These are phyloP conservation scores for Talaromyces liani DNA, from an alignment of 495 filamentous ascomycete genomes.

Conservation along the genomic window DNA sequence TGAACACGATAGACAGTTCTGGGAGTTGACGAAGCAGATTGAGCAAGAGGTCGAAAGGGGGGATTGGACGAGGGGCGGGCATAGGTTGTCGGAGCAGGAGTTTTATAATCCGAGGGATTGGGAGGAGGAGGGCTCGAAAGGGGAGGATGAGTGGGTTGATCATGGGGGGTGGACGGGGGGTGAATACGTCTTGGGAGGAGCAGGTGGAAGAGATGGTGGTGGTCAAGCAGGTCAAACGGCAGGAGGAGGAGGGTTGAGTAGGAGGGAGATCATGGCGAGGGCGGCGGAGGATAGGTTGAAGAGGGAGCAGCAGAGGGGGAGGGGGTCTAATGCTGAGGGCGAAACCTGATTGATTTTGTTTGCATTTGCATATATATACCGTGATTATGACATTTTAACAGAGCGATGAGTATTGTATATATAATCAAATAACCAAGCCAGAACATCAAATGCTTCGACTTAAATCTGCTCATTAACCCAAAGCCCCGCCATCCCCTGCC, in stretches of 20 bases:
- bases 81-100: constrained; percentile 54
- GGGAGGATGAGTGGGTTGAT: constrained; percentile 53
- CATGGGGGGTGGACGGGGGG: constrained; percentile 84
- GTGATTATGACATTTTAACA: not conserved
- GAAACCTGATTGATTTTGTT: not conserved
- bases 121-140: constrained; percentile 21
- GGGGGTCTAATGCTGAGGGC: constrained; percentile 19
- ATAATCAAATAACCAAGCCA: not conserved
- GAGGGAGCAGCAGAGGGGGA: constrained; percentile 39
- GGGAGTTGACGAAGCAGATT: constrained; percentile 76
- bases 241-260: constrained; percentile 28
- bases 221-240: constrained; percentile 14
- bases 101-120: constrained; percentile 63
- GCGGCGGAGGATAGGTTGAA: constrained; percentile 68
- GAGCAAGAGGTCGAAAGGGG: constrained; percentile 75
- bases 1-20: constrained; percentile 80
- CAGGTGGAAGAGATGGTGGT: constrained; percentile 11
- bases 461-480: constrained; percentile 71
- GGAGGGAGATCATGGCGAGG: constrained; percentile 66
- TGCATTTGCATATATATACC: not conserved
- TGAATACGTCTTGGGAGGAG: constrained; percentile 68
- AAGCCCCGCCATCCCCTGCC: constrained; percentile 78
- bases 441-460: not conserved
- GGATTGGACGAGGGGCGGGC: constrained; percentile 68
- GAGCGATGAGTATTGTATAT: not conserved